phyloP scores from a whole-genome alignment of 768 basidiomycete genomes.

The Mycena haematopus region DNA sequence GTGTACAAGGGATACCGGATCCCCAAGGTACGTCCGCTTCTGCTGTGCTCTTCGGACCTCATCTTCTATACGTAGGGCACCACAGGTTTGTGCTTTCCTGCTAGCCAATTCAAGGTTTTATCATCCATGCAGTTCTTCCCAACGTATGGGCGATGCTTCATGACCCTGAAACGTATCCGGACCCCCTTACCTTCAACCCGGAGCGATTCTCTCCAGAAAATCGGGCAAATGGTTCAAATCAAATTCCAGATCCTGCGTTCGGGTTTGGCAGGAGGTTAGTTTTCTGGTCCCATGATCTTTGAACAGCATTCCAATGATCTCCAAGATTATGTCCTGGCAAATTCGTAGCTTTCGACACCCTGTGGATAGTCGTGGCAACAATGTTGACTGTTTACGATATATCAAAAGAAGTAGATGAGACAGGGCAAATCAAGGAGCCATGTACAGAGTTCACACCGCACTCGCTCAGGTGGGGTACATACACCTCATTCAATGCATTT shows the following conservation, averaged over 20 bases:
- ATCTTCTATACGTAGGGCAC: slow-evolving; percentile 35
- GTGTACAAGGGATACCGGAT: slow-evolving; percentile 49
- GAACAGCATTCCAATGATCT: background rate
- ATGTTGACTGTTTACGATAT: slow-evolving; percentile 48
- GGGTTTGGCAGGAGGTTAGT: slow-evolving; percentile 49
- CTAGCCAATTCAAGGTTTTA: background rate
- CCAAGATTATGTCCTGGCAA: slow-evolving; percentile 52
- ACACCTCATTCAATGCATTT: background rate
- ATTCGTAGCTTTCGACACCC: slow-evolving; percentile 48
- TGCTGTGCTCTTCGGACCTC: background rate
- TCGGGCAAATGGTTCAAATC: slow-evolving; percentile 38
- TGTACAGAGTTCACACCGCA: slow-evolving; percentile 42
- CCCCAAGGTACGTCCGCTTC: slow-evolving; percentile 36
- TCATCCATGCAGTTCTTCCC: slow-evolving; percentile 26
- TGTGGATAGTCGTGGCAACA: slow-evolving; percentile 51
- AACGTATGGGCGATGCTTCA: slow-evolving; percentile 51
- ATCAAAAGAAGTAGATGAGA: slow-evolving; percentile 42
- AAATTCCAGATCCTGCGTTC: slow-evolving; percentile 45
- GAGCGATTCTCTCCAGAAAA: slow-evolving; percentile 43
- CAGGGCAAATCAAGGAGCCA: slow-evolving; percentile 43
- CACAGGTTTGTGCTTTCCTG: slow-evolving; percentile 14
- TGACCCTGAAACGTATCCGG: slow-evolving; percentile 44
- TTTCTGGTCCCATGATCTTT: background rate
- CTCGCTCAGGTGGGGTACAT: slow-evolving; percentile 40
- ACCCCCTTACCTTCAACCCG: slow-evolving; percentile 47